Percentiles rank a stretch among this genome's conserved stretches.
phyloP scores from a whole-genome alignment of 2,329 filamentous ascomycete genomes.

The Coniella vitis region DNA sequence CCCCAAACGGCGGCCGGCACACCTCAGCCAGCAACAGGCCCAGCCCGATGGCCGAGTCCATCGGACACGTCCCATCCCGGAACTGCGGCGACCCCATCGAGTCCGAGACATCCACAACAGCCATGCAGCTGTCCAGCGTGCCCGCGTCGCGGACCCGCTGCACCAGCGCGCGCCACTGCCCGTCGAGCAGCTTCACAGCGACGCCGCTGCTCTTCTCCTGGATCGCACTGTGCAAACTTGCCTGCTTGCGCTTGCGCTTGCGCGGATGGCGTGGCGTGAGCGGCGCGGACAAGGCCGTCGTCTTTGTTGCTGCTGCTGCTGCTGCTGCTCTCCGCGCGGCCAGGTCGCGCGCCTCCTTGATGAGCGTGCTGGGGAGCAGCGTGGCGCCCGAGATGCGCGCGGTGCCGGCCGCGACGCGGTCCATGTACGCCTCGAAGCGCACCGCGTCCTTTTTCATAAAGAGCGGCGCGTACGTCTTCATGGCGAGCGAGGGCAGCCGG shows the following conservation, averaged over 20 bases:
- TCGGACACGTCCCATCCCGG: conserved; percentile 36
- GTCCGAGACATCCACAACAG: conserved; percentile 51
- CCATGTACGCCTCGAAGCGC: conserved; percentile 42
- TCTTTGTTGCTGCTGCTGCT: no score
- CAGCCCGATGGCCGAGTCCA: conserved; percentile 49
- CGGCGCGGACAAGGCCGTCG: no score
- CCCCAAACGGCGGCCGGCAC: conserved; percentile 44
- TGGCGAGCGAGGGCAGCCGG: conserved; percentile 49
- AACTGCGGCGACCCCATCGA: conserved; percentile 39
- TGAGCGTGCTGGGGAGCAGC: conserved; percentile 44
- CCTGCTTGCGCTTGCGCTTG: conserved; percentile 5
- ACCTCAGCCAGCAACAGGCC: conserved; percentile 50
- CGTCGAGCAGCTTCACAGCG: conserved; percentile 33
- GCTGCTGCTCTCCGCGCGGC: no score
- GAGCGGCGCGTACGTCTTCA: conserved; percentile 42
- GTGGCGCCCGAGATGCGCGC: conserved; percentile 48
- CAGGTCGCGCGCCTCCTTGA: no score
- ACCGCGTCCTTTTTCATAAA: conserved; percentile 45
- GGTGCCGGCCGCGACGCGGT: conserved; percentile 40
- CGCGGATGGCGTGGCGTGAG: no score
- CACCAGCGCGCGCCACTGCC: conserved; percentile 52
- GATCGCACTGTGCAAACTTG: conserved; percentile 18
- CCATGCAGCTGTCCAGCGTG: conserved; percentile 44
- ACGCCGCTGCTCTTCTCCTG: conserved; percentile 26
- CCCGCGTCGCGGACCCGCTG: conserved; percentile 50